These are phyloP conservation scores for Schizothecium vesticola DNA, from an alignment of 495 filamentous ascomycete genomes.

Conservation along the genomic window DNA sequence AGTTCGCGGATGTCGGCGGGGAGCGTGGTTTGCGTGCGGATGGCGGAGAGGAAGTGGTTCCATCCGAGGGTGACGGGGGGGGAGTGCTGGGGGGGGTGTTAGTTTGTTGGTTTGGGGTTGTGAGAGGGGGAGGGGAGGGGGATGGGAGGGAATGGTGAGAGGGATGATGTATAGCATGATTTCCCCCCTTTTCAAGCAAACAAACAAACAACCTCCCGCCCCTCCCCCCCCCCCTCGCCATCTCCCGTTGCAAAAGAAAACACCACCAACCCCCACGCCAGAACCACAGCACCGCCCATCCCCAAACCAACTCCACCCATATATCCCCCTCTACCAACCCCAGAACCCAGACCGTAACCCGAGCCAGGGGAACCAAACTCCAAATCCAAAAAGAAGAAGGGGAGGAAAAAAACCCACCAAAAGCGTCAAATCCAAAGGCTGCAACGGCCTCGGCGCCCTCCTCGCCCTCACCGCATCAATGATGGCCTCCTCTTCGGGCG, in stretches of 20 bases:
- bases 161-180: not conserved
- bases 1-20: slow-evolving; percentile 59
- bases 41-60: slow-evolving; percentile 72
- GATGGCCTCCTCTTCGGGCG: slow-evolving; percentile 35
- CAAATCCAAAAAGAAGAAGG: not conserved
- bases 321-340: too few relatives aligned
- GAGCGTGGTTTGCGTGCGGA: slow-evolving; percentile 60
- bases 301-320: too few relatives aligned
- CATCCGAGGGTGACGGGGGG: slow-evolving; percentile 70
- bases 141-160: not conserved
- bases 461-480: not conserved
- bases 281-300: too few relatives aligned
- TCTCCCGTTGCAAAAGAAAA: too few relatives aligned
- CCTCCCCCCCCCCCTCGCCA: too few relatives aligned
- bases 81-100: slow-evolving; percentile 63
- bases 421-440: not conserved
- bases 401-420: not conserved
- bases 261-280: too few relatives aligned
- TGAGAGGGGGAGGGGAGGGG: slow-evolving; percentile 43
- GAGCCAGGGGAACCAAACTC: not conserved
- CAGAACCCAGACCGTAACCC: too few relatives aligned
- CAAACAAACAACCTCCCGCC: too few relatives aligned
- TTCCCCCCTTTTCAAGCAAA: too few relatives aligned
- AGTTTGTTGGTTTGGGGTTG: slow-evolving; percentile 52
- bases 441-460: not conserved